Percentiles rank a stretch among this genome's conserved stretches.
phyloP scores from a whole-genome alignment of 352 stramenopile genomes.

The Phytopythium vexans region DNA sequence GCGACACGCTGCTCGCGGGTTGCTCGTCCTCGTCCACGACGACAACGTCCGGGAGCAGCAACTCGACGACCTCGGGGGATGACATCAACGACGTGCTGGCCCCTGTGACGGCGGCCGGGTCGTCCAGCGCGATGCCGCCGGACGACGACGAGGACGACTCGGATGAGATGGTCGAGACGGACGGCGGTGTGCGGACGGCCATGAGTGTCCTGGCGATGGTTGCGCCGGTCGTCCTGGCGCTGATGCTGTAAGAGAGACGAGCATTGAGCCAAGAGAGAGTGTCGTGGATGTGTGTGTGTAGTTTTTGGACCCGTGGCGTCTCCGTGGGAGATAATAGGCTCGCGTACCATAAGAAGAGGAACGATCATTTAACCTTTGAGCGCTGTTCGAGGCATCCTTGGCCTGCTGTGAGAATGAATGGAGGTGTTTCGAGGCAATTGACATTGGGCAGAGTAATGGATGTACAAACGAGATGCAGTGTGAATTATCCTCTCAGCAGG shows the following conservation, averaged over 20 bases:
- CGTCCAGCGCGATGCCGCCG: conserved; percentile 16
- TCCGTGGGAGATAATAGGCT: no score
- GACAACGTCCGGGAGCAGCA: conserved; percentile 19
- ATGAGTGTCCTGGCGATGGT: conserved; percentile 10
- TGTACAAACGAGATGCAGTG: no score
- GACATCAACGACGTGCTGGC: conserved; percentile 28
- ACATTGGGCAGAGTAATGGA: no score
- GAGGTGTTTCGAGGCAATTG: no score
- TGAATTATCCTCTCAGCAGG: no score
- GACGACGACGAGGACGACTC: conserved; percentile 65
- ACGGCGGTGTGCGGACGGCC: conserved; percentile 3
- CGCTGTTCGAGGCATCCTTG: no score
- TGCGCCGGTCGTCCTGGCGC: conserved; percentile 7
- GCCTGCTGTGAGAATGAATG: no score
- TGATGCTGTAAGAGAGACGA: conserved; percentile 15
- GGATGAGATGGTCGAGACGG: conserved; percentile 40
- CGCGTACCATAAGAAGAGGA: no score
- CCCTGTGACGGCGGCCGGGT: conserved; percentile 21
- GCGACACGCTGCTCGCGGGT: conserved; percentile 37
- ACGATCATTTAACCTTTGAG: no score
- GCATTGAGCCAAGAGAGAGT: not conserved
- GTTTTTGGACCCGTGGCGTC: not conserved
- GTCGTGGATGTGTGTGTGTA: not conserved
- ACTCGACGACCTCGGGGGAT: conserved; percentile 20
- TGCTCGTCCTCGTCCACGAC: conserved; percentile 24